A percentile compares a stretch with the other conserved stretches of the same genome.
Conservation (phyloP, 352 stramenopile species). For the Blastocystis sp. region DNA sequence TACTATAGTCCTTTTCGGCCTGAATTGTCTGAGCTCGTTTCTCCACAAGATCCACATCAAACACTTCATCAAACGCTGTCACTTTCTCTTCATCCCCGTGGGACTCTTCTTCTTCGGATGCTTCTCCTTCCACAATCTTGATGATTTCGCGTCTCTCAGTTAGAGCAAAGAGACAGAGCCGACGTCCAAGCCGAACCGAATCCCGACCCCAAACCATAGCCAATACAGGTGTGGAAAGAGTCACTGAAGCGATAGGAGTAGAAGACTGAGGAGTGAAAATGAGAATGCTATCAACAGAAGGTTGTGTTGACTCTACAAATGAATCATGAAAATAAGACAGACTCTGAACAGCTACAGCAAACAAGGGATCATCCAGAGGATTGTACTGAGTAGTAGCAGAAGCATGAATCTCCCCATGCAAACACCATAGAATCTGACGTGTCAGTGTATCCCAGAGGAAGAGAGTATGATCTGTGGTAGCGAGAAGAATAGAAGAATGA, state of each 20-base stretch:
- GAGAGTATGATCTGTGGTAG: background rate
- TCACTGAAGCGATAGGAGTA: background rate
- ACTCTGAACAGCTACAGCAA: background rate
- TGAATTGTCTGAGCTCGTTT: background rate
- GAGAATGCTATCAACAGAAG: too few species aligned
- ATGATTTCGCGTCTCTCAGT: background rate
- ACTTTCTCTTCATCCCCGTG: background rate
- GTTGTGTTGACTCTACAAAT: too few species aligned
- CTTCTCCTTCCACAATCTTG: conserved; percentile 12
- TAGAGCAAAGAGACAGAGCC: background rate
- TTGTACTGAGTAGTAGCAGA: background rate
- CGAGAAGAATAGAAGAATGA: background rate
- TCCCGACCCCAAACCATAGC: background rate
- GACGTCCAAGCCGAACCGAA: background rate
- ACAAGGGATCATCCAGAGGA: background rate
- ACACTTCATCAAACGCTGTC: conserved; percentile 40
- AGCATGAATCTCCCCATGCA: background rate
- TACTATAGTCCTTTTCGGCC: conserved; percentile 10
- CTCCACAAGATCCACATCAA: conserved; percentile 32
- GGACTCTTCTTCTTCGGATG: background rate
- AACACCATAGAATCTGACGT: background rate
- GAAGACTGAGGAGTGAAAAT: background rate
- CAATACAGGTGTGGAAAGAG: background rate
- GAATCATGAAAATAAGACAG: too few species aligned
- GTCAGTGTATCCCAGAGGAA: conserved; percentile 29